Evolutionary conservation across 2,329 filamentous ascomycete species (phyloP).

Genomic region (Monosporascus sp.): DNA sequence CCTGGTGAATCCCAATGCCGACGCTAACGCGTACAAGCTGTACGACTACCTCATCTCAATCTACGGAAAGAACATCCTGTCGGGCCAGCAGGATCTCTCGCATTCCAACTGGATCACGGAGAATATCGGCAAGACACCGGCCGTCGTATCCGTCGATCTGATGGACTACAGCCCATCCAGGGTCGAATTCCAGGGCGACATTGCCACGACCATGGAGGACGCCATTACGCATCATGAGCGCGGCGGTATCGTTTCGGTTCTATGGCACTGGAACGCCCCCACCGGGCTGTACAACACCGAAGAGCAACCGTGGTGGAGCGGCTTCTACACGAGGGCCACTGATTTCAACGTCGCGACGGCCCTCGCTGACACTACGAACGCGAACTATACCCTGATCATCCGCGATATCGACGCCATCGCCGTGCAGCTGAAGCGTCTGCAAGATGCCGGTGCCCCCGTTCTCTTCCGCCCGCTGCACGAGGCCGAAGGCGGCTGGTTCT

Average conservation of each 20-base stretch:
- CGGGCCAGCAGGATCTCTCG: constrained; percentile 41
- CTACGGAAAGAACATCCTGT: constrained; percentile 42
- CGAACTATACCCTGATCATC: constrained; percentile 42
- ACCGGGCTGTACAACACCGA: constrained; percentile 40
- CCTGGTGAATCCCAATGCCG: constrained; percentile 33
- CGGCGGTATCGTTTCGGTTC: constrained; percentile 41
- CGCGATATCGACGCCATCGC: constrained; percentile 45
- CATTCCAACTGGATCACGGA: constrained; percentile 37
- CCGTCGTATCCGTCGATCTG: constrained; percentile 39
- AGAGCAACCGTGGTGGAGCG: constrained; percentile 40
- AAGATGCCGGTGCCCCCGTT: constrained; percentile 38
- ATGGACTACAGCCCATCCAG: constrained; percentile 45
- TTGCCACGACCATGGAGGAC: constrained; percentile 38
- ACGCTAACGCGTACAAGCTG: constrained; percentile 31
- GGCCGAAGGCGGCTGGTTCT: constrained; percentile 47
- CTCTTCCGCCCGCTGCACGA: constrained; percentile 45
- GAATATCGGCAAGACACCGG: constrained; percentile 42
- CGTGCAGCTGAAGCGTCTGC: constrained; percentile 37
- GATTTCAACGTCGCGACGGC: constrained; percentile 41
- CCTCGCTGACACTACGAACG: constrained; percentile 34
- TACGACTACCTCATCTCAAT: constrained; percentile 37
- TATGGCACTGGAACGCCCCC: constrained; percentile 46
- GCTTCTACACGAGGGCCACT: constrained; percentile 45
- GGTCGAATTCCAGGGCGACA: constrained; percentile 33
- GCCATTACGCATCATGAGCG: constrained; percentile 37